A percentile compares a stretch with the other conserved stretches of the same genome.
Evolutionary conservation across 148 eudicot genomes (phyloP).

Genomic region (Amaranthus cruentus): DNA sequence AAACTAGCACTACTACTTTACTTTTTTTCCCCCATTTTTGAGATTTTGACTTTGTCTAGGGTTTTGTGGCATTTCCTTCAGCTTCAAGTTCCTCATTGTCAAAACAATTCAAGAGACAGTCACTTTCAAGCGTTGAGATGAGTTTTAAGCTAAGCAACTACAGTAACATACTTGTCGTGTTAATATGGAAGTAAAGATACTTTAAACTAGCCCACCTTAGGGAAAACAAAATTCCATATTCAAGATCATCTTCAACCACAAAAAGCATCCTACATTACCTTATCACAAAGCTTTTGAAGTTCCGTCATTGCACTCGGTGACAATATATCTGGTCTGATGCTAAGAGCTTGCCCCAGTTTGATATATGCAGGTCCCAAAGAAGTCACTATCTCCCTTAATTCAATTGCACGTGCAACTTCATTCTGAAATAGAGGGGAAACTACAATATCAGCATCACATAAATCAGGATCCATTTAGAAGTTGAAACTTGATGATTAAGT

Average conservation of each 20-base stretch:
- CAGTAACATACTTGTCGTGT: no score
- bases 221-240: neutral
- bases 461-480: neutral
- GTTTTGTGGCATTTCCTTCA: no score
- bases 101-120: no score
- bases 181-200: neutral
- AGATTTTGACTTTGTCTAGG: no score
- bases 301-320: slow-evolving; percentile 95
- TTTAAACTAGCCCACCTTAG: neutral
- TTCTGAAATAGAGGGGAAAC: slow-evolving; percentile 41
- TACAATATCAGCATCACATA: slow-evolving; percentile 6
- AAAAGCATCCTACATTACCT: slow-evolving; percentile 41
- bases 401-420: slow-evolving; percentile 98
- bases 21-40: no score
- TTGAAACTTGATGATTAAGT: slow-evolving; percentile 3
- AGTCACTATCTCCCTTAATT: slow-evolving; percentile 91
- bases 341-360: slow-evolving; percentile 97
- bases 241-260: neutral
- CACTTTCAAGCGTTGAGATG: no score
- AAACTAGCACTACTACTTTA: no score
- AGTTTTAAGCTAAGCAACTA: no score
- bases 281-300: slow-evolving; percentile 97
- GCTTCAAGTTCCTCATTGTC: no score
- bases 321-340: slow-evolving; percentile 95
- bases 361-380: slow-evolving; percentile 99